These are phyloP conservation scores for Thelonectria olida DNA, from an alignment of 2,329 filamentous ascomycete species.

Conservation along the genomic window DNA sequence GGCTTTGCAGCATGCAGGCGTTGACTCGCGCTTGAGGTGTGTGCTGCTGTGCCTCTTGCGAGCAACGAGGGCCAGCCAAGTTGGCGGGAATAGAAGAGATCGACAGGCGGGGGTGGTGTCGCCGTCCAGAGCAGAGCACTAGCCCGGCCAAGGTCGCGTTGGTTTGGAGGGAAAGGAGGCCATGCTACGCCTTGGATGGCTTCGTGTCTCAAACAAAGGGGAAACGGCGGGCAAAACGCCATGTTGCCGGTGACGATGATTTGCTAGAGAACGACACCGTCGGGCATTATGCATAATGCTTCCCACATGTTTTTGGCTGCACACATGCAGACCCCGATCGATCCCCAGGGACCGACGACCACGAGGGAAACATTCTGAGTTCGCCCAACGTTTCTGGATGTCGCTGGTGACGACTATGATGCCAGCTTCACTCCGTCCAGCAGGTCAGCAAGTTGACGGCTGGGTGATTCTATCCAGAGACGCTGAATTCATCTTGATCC, in stretches of 20 bases:
- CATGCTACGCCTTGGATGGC: not conserved
- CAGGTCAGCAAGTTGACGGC: not conserved
- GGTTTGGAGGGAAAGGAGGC: constrained; percentile 4
- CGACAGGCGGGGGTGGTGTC: not conserved
- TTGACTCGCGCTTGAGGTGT: constrained; percentile 1
- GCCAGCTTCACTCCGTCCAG: not conserved
- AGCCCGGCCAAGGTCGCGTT: too few species aligned
- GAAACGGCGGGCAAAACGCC: not conserved
- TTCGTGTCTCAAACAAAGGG: not conserved
- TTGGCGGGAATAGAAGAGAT: not conserved
- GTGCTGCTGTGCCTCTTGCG: not conserved
- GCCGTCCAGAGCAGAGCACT: not conserved
- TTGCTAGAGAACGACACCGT: not conserved
- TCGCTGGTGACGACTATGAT: not conserved
- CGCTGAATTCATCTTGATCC: not conserved
- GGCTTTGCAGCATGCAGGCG: not conserved
- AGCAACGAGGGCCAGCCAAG: too few species aligned
- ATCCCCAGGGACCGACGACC: not conserved
- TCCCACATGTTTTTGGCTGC: too few species aligned
- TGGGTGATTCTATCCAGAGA: not conserved
- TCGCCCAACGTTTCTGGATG: not conserved
- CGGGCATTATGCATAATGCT: not conserved
- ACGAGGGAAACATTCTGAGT: not conserved
- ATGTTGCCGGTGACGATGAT: not conserved
- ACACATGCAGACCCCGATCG: not conserved